Evolutionary conservation across 1,139 yeast genomes (phyloP), one percentile per base, ranked within the genome.

Genomic region (Geotrichum candidum): DNA sequence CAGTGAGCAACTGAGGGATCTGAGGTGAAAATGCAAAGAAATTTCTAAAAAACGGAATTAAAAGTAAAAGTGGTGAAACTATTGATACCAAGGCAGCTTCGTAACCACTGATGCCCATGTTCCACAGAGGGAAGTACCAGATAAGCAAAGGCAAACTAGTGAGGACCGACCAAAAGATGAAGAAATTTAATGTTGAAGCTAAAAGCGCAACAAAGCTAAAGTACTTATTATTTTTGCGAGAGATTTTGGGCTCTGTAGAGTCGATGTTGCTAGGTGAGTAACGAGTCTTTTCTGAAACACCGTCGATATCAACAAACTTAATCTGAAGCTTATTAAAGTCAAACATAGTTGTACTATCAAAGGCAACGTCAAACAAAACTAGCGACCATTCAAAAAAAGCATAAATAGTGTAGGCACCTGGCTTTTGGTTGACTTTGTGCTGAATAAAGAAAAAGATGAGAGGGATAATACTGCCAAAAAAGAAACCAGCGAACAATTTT

Each of bases 51-150:
- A 80, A 78, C 1, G 90, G 84, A 18, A 88, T 68, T 2, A 75
- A 72, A 52, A 90, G 76, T 1, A 90, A 55, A 18, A 87, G 64
- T 4, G 92, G 88, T 1, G 87, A 82, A 38, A 84, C 65, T 53
- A 87, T 78, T 29, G 85, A 77, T 2, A 85, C 72, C 56, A 90
- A 79, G 1, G 85, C 82, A 0, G 88, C 88, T 74, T 94, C 99
- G 72, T 88, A 91, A 2, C 99, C 99, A 2, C 96, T 88, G 62
- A 94, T 87, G 9, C 98, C 98, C 98, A 94, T 91, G 72, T 88
- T 84, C 99, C 99, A 94, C 65, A 94, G 80, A 18, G 99, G 99
- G 80, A 94, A 94, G 77, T 89, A 90, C 99, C 99, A 94, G 58
- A 94, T 86, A 70, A 95, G 84, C 63, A 95, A 81, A 59, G 91